Evolutionary conservation across 768 basidiomycete genomes (phyloP).

Genomic region (Tricholoma hemisulphureum): DNA sequence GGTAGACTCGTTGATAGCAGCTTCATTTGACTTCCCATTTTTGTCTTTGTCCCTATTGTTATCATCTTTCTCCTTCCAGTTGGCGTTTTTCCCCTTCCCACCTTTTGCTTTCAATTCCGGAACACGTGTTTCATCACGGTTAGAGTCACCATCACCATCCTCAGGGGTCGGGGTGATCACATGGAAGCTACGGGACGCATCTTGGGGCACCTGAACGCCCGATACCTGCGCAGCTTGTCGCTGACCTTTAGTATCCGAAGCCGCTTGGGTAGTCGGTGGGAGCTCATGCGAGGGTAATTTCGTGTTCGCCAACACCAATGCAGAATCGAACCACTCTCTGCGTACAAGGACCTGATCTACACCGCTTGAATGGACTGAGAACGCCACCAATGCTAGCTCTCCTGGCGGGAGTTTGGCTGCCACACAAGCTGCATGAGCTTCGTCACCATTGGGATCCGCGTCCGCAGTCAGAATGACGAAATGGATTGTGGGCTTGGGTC

Average conservation of each 20-base stretch:
- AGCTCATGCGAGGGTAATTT: slow-evolving; percentile 59
- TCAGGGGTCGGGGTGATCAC: slow-evolving; percentile 65
- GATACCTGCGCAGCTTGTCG: slow-evolving; percentile 22
- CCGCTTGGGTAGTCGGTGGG: slow-evolving; percentile 28
- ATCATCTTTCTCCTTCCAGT: slow-evolving; percentile 47
- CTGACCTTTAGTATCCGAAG: slow-evolving; percentile 24
- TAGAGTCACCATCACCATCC: slow-evolving; percentile 65
- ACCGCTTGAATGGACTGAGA: slow-evolving; percentile 86
- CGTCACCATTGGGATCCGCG: slow-evolving; percentile 77
- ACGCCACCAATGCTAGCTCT: slow-evolving; percentile 79
- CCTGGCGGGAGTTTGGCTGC: slow-evolving; percentile 77
- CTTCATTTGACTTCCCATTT: slow-evolving; percentile 31
- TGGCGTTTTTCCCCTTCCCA: slow-evolving; percentile 60
- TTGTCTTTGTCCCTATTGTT: slow-evolving; percentile 41
- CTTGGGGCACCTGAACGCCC: slow-evolving; percentile 17
- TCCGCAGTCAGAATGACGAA: slow-evolving; percentile 87
- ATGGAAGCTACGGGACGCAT: slow-evolving; percentile 31
- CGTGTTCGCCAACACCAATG: slow-evolving; percentile 50
- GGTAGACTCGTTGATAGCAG: slow-evolving; percentile 46
- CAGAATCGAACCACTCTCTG: slow-evolving; percentile 82
- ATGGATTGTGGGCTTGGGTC: slow-evolving; percentile 83
- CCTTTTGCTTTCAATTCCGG: slow-evolving; percentile 53
- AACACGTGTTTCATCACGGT: slow-evolving; percentile 55
- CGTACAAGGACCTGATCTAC: slow-evolving; percentile 86
- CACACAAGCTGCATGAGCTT: slow-evolving; percentile 80